Conservation (phyloP, 2,329 filamentous ascomycete genomes). For the Albifimbria verrucaria region DNA sequence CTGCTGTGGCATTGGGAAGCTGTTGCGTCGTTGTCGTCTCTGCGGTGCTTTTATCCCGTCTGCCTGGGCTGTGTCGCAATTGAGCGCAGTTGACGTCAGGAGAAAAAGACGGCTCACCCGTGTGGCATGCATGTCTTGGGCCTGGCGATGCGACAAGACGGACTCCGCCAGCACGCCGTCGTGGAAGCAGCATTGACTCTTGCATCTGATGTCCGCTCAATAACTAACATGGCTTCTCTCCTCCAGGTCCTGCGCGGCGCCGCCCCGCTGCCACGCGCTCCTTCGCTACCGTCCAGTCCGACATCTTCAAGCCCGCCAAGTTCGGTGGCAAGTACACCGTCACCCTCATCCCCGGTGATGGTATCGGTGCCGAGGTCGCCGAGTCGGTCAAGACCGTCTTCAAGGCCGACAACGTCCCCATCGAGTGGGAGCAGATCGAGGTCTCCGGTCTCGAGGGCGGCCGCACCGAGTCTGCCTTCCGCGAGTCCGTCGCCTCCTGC, state of each 20-base stretch:
- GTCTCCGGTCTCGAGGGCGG: slow-evolving; percentile 86
- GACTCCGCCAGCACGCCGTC: neutral
- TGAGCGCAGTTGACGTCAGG: neutral
- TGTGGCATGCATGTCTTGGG: neutral
- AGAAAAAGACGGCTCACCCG: neutral
- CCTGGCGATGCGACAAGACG: neutral
- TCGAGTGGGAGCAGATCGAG: slow-evolving; percentile 98
- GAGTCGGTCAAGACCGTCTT: slow-evolving; percentile 99
- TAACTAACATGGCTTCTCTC: slow-evolving; percentile 19
- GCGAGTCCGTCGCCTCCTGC: slow-evolving; percentile 93
- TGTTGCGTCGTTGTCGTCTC: too few species aligned
- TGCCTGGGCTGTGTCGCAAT: neutral
- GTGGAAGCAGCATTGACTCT: too few species aligned
- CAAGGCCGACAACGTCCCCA: slow-evolving; percentile 98
- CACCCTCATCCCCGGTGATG: slow-evolving; percentile 96
- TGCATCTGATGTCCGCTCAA: too few species aligned
- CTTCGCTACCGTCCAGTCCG: slow-evolving; percentile 82
- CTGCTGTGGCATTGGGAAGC: too few species aligned
- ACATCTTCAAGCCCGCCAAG: slow-evolving; percentile 99
- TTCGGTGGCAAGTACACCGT: slow-evolving; percentile 99
- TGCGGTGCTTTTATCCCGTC: too few species aligned
- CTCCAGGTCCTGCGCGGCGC: slow-evolving; percentile 51
- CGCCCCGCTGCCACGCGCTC: slow-evolving; percentile 46
- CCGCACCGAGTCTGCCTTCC: slow-evolving; percentile 91
- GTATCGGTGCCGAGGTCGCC: slow-evolving; percentile 96